Conservation (phyloP, 1,284 basidiomycete species). For the Heterobasidion occidentale region DNA sequence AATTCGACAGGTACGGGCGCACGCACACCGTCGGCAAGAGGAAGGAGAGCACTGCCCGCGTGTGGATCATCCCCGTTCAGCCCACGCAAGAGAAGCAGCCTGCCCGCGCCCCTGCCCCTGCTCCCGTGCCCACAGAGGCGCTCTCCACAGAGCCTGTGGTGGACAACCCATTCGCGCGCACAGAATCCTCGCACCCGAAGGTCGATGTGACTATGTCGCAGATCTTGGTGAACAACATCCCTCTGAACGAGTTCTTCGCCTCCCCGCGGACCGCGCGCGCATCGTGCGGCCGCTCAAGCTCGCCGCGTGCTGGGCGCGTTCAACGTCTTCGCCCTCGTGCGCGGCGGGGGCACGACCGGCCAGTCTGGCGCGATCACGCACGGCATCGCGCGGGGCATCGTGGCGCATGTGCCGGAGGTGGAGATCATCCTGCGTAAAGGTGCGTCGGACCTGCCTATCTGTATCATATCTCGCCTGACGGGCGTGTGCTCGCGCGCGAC, state of each 20-base stretch:
- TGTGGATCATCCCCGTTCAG: constrained; percentile 87
- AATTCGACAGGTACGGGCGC: constrained; percentile 67
- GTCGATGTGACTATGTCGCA: constrained; percentile 19
- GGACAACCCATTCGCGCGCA: constrained; percentile 7
- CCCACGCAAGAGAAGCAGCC: constrained; percentile 9
- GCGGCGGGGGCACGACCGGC: constrained; percentile 86
- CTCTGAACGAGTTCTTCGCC: constrained; percentile 75
- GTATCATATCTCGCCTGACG: not conserved
- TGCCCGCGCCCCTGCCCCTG: not conserved
- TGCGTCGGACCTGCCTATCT: constrained; percentile 21
- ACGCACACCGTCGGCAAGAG: constrained; percentile 80
- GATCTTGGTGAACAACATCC: constrained; percentile 80
- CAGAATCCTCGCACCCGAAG: constrained; percentile 2
- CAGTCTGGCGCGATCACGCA: constrained; percentile 89
- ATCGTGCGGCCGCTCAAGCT: constrained; percentile 81
- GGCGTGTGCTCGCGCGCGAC: not conserved
- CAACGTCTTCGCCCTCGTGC: constrained; percentile 84
- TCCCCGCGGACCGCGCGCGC: constrained; percentile 72
- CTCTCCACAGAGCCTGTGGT: constrained; percentile 3
- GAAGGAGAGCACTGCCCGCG: constrained; percentile 82
- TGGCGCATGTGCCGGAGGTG: constrained; percentile 61
- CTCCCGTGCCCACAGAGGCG: constrained; percentile 10
- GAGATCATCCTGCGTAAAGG: constrained; percentile 67
- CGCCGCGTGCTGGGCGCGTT: constrained; percentile 82
- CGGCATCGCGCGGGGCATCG: constrained; percentile 78